Evolutionary conservation across 2,329 filamentous ascomycete genomes (phyloP).

Genomic region (Daldinia sp.): DNA sequence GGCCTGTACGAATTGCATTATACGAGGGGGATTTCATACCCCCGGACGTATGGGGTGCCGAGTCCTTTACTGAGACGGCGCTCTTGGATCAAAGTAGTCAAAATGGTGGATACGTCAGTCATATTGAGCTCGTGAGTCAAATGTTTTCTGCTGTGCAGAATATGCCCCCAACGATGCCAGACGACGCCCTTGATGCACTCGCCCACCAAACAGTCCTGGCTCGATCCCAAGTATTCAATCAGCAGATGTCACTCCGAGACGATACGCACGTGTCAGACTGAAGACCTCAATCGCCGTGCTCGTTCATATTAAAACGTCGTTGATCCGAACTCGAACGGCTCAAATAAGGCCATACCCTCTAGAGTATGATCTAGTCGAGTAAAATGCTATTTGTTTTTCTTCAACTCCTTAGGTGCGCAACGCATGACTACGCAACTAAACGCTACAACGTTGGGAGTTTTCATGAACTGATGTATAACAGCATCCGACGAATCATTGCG

Average conservation of each 20-base stretch:
- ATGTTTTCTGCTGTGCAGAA: conserved; percentile 48
- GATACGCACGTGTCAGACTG: conserved; percentile 19
- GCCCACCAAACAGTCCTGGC: conserved; percentile 20
- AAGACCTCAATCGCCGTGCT: background rate
- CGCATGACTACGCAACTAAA: background rate
- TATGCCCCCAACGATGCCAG: conserved; percentile 39
- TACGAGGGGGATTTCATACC: conserved; percentile 63
- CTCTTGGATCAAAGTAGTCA: conserved; percentile 45
- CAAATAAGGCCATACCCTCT: background rate
- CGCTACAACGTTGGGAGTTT: background rate
- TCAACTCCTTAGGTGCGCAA: background rate
- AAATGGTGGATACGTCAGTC: conserved; percentile 50
- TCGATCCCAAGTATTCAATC: conserved; percentile 11
- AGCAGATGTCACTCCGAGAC: conserved; percentile 13
- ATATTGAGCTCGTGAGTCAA: conserved; percentile 57
- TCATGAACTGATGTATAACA: background rate
- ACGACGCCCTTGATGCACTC: conserved; percentile 28
- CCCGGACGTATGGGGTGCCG: conserved; percentile 64
- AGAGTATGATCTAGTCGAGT: conserved; percentile 3
- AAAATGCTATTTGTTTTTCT: background rate
- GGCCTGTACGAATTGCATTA: conserved; percentile 67
- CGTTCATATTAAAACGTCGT: background rate
- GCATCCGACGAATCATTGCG: background rate
- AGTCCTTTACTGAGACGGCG: conserved; percentile 56
- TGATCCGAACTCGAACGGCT: background rate